phyloP scores from a whole-genome alignment of 805 yeast genomes.

The Kodamaea sagamina region DNA sequence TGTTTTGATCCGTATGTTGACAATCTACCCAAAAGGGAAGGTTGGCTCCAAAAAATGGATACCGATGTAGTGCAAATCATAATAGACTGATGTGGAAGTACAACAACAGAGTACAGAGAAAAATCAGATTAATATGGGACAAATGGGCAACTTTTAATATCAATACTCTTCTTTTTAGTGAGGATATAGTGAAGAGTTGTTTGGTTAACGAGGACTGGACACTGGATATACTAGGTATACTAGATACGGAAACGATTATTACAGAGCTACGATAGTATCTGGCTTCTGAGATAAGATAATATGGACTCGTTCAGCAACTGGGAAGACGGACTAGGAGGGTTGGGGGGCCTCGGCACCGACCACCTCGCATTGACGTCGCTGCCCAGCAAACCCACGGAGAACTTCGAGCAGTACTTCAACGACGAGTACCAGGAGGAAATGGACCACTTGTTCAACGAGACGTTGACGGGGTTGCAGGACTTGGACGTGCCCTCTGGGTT shows the following conservation, averaged over 20 bases:
- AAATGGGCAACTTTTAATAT: conserved; percentile 8
- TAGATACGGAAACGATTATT: no score
- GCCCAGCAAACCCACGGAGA: conserved; percentile 47
- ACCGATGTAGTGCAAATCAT: conserved; percentile 25
- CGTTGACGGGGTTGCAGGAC: conserved; percentile 58
- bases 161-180: conserved; percentile 11
- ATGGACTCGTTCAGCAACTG: conserved; percentile 30
- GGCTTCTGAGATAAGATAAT: background rate
- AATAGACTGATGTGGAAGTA: conserved; percentile 17
- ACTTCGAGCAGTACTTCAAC: conserved; percentile 48
- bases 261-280: background rate
- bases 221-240: no score
- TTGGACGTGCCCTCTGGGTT: conserved; percentile 60
- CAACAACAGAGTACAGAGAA: conserved; percentile 8
- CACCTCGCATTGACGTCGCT: conserved; percentile 17
- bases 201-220: no score
- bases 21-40: conserved; percentile 26
- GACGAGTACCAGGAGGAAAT: conserved; percentile 42
- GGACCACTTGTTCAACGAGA: conserved; percentile 57
- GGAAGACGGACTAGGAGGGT: conserved; percentile 25
- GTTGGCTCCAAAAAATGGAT: background rate
- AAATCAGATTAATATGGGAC: conserved; percentile 9
- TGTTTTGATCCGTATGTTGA: conserved; percentile 20
- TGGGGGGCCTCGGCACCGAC: conserved; percentile 3
- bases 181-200: no score